Conservation (phyloP, 345 rosid genomes). For the Eutrema yunnanense region DNA sequence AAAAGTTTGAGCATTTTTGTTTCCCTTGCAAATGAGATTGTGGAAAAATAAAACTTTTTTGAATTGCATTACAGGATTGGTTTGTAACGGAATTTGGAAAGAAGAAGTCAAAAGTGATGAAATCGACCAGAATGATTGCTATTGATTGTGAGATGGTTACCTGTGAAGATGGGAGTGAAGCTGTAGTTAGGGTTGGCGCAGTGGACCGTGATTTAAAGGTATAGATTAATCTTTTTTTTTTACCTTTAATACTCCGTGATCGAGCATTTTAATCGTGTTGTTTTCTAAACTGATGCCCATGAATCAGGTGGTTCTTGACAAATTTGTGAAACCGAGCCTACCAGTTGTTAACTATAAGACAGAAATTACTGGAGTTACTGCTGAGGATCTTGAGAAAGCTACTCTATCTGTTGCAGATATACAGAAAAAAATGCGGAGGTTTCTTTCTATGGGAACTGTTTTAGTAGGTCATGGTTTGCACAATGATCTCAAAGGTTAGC, state of each 20-base stretch:
- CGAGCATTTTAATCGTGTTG: not conserved
- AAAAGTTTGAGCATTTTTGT: not conserved
- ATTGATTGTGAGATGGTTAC: constrained; percentile 99
- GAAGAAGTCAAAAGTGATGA: constrained; percentile 40
- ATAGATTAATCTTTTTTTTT: not conserved
- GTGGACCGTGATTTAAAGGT: constrained; percentile 77
- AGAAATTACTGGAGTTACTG: constrained; percentile 72
- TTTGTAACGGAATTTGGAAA: constrained; percentile 40
- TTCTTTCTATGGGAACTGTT: constrained; percentile 56
- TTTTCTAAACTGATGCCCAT: not conserved
- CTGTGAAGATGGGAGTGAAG: constrained; percentile 89
- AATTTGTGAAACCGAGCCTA: constrained; percentile 62
- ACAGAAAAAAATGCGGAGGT: constrained; percentile 72
- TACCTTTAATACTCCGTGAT: not conserved
- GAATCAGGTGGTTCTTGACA: constrained; percentile 72
- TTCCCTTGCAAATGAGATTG: not conserved
- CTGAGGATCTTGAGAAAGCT: constrained; percentile 57
- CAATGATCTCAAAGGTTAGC: constrained; percentile 70
- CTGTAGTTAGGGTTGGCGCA: constrained; percentile 67
- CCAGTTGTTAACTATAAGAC: constrained; percentile 64
- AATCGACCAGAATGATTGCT: constrained; percentile 50
- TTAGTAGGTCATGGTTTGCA: constrained; percentile 79
- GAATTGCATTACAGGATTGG: constrained; percentile 55
- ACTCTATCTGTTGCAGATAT: constrained; percentile 60
- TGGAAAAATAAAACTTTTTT: too few relatives aligned